Percentiles rank a stretch among this genome's conserved stretches.
These are phyloP conservation scores for Pogostemon cablin DNA, from an alignment of 257 asterid species.

Conservation along the genomic window DNA sequence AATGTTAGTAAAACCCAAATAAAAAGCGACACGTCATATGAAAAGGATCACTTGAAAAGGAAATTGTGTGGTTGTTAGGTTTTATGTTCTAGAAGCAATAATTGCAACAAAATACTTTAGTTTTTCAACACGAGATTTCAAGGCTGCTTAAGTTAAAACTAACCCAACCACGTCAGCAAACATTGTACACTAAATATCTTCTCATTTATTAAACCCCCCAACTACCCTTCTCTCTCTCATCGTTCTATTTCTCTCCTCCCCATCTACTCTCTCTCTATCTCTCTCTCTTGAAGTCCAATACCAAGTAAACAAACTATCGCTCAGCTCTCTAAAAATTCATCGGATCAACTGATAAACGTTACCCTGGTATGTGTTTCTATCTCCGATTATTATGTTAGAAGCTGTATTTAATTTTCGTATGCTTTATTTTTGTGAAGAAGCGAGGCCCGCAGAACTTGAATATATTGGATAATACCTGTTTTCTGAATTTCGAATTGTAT, in stretches of 20 bases:
- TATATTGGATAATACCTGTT: background rate
- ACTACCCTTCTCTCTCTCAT: constrained; percentile 15
- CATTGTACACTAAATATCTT: background rate
- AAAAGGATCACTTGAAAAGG: too few species aligned
- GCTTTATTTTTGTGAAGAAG: constrained; percentile 1
- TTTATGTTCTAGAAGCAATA: constrained; percentile 28
- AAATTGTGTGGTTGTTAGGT: too few species aligned
- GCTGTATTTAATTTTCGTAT: background rate
- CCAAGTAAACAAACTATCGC: background rate
- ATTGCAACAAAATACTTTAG: background rate
- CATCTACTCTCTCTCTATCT: background rate
- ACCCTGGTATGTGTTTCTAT: constrained; percentile 37
- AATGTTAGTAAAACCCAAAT: too few species aligned
- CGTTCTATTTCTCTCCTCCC: constrained; percentile 3
- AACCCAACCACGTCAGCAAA: constrained; percentile 32
- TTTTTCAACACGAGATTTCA: too few species aligned
- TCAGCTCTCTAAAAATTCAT: constrained; percentile 19
- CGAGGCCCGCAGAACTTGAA: background rate
- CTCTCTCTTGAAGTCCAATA: background rate
- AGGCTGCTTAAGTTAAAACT: background rate
- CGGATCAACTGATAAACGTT: constrained; percentile 9
- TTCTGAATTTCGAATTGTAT: constrained; percentile 5
- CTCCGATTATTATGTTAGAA: constrained; percentile 3
- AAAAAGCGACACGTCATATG: too few species aligned
- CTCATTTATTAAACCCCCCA: constrained; percentile 32